A percentile compares a stretch with the other conserved stretches of the same genome.
Conservation (phyloP, 495 filamentous ascomycete genomes). For the Tuber borchii region DNA sequence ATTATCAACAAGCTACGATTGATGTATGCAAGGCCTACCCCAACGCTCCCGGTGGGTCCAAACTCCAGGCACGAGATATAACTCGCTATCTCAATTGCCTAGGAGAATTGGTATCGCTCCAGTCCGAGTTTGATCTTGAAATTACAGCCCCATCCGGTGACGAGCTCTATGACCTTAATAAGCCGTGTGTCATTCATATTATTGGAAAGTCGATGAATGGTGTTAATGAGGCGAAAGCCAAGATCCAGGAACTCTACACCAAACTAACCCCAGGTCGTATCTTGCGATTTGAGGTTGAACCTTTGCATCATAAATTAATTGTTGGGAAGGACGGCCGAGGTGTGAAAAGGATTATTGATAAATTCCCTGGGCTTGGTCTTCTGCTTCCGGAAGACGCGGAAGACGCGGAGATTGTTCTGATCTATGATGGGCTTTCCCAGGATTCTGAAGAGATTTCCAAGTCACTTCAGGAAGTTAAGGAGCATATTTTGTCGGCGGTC, state of each 20-base stretch:
- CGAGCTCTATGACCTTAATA: conserved; percentile 29
- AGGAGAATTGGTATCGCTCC: conserved; percentile 68
- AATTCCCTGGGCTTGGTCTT: conserved; percentile 21
- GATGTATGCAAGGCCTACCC: conserved; percentile 71
- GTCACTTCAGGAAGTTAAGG: conserved; percentile 55
- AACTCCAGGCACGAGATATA: conserved; percentile 72
- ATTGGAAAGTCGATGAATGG: conserved; percentile 26
- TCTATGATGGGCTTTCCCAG: conserved; percentile 44
- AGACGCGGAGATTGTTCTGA: conserved; percentile 41
- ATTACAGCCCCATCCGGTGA: conserved; percentile 65
- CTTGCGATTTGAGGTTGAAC: conserved; percentile 49
- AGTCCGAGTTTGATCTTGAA: conserved; percentile 67
- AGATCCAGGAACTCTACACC: conserved; percentile 24
- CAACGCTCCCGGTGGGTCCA: conserved; percentile 62
- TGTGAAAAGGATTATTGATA: conserved; percentile 27
- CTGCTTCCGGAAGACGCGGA: conserved; percentile 35
- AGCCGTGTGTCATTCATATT: conserved; percentile 29
- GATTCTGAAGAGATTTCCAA: conserved; percentile 38
- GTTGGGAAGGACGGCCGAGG: conserved; percentile 35
- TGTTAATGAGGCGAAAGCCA: conserved; percentile 43
- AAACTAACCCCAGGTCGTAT: conserved; percentile 51
- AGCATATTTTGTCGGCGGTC: conserved; percentile 63
- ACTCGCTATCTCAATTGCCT: conserved; percentile 75
- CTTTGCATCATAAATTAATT: conserved; percentile 39
- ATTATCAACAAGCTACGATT: conserved; percentile 70